Evolutionary conservation across 176 grass and related monocot genomes (phyloP).

Genomic region (Alloteropsis semialata): DNA sequence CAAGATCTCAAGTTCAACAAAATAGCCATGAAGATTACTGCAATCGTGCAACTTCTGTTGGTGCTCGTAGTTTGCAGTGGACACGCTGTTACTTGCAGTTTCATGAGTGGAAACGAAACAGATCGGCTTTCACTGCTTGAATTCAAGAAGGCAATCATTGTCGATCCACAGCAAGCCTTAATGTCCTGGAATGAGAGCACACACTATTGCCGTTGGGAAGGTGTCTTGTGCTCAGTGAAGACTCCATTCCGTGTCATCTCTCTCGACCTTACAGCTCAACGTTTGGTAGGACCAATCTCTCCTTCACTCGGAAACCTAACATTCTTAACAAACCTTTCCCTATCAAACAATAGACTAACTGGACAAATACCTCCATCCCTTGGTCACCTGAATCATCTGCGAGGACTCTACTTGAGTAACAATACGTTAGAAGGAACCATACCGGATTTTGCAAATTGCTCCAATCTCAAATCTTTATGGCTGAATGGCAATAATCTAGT

Average conservation of each 20-base stretch:
- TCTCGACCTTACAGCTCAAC: not conserved
- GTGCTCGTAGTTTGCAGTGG: too few relatives aligned
- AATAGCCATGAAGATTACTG: too few relatives aligned
- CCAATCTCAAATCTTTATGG: not conserved
- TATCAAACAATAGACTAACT: not conserved
- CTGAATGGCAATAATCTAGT: not conserved
- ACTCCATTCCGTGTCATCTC: not conserved
- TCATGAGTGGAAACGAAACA: too few relatives aligned
- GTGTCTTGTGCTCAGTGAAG: too few relatives aligned
- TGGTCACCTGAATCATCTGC: not conserved
- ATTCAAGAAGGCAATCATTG: too few relatives aligned
- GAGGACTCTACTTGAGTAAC: not conserved
- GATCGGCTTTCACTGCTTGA: too few relatives aligned
- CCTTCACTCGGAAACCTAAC: not conserved
- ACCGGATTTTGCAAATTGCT: not conserved
- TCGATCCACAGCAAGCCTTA: not conserved
- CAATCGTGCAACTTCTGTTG: too few relatives aligned
- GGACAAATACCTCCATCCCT: conserved; percentile 22
- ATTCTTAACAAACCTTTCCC: not conserved
- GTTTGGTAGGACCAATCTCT: conserved; percentile 3
- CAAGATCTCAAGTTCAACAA: too few relatives aligned
- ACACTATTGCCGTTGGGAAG: too few relatives aligned
- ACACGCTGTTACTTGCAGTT: too few relatives aligned
- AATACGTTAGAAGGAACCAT: not conserved
- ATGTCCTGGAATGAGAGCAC: conserved; percentile 27